Percentiles rank a stretch among this genome's conserved stretches.
Evolutionary conservation across 768 basidiomycete genomes (phyloP).

Genomic region (Leccinum truebloodii): DNA sequence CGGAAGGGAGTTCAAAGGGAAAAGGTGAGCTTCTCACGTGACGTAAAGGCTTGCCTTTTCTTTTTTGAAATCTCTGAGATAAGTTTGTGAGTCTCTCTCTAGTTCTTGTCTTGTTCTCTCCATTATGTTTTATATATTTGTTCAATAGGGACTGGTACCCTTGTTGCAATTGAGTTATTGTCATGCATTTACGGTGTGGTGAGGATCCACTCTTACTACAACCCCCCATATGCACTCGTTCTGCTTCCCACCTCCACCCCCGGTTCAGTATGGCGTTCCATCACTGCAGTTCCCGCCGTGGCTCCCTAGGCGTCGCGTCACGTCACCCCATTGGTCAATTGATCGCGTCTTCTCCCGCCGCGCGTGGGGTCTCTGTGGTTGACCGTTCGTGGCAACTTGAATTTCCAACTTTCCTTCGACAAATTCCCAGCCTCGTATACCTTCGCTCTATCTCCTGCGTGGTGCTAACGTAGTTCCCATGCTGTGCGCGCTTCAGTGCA

Average conservation of each 20-base stretch:
- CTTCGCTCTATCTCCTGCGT: not conserved
- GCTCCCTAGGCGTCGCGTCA: conserved; percentile 15
- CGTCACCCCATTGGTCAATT: conserved; percentile 21
- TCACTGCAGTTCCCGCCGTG: conserved; percentile 14
- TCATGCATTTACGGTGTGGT: not conserved
- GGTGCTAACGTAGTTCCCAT: conserved; percentile 8
- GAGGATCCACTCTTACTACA: too few species aligned
- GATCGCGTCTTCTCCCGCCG: not conserved
- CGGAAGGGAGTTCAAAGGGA: too few species aligned
- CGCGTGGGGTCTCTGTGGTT: not conserved
- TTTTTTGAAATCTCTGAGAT: too few species aligned
- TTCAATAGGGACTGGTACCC: conserved; percentile 24
- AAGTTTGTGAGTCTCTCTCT: conserved; percentile 1
- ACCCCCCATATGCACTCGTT: conserved; percentile 3
- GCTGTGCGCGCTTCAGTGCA: not conserved
- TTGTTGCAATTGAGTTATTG: not conserved
- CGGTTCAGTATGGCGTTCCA: too few species aligned
- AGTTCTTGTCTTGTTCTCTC: conserved; percentile 6
- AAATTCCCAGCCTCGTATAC: not conserved
- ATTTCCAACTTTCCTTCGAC: not conserved
- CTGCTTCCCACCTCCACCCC: conserved; percentile 14
- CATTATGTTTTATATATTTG: conserved; percentile 14
- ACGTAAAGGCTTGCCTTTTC: too few species aligned
- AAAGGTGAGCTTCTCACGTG: too few species aligned
- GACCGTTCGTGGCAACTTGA: conserved; percentile 4